Evolutionary conservation across 345 rosid species (phyloP).

Genomic region (Eutrema heterophyllum): DNA sequence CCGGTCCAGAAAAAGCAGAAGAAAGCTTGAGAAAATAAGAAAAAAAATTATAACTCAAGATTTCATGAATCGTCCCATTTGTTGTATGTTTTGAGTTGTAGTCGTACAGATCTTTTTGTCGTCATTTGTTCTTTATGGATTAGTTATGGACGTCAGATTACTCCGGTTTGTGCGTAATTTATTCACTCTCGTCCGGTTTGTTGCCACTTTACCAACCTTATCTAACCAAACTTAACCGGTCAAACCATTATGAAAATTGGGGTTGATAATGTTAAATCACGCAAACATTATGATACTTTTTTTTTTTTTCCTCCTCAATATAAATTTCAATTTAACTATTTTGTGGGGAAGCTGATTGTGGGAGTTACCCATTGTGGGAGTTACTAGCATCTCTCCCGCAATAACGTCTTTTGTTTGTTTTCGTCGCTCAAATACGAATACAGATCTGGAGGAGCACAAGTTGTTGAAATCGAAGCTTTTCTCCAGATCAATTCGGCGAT

Average conservation of each 20-base stretch:
- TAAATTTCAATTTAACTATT: neutral
- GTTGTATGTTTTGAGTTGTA: neutral
- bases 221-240: neutral
- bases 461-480: slow-evolving; percentile 6
- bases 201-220: neutral
- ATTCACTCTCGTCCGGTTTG: neutral
- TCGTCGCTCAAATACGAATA: slow-evolving; percentile 5
- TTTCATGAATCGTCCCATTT: neutral
- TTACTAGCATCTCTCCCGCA: slow-evolving; percentile 23
- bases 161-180: neutral
- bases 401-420: slow-evolving; percentile 29
- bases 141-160: neutral
- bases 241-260: neutral
- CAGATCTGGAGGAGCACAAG: slow-evolving; percentile 17
- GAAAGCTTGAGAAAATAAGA: slow-evolving; percentile 42
- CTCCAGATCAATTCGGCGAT: slow-evolving; percentile 4
- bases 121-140: neutral
- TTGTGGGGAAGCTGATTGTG: neutral
- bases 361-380: neutral
- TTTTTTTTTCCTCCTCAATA: neutral
- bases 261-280: neutral
- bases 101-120: neutral
- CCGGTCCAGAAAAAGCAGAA: slow-evolving; percentile 41
- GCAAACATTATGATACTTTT: neutral
- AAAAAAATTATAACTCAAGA: neutral